A percentile compares a stretch with the other conserved stretches of the same genome.
Evolutionary conservation across 1,284 basidiomycete species (phyloP).

Genomic region (Malassezia globosa): DNA sequence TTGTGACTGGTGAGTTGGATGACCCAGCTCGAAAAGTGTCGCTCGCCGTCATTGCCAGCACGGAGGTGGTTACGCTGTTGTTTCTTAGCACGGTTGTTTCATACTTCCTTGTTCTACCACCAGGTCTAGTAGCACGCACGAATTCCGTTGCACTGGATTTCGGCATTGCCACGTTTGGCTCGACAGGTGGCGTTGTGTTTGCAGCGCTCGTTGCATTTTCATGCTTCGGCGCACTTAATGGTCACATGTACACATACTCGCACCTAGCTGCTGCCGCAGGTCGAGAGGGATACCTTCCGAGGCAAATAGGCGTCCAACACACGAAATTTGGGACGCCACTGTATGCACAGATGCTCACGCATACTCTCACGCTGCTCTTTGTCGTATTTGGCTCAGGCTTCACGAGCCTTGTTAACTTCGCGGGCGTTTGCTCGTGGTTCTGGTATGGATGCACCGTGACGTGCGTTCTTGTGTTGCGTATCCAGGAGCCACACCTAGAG

Average conservation of each 20-base stretch:
- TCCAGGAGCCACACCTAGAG: slow-evolving; percentile 80
- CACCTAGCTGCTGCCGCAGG: slow-evolving; percentile 79
- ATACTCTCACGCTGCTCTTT: slow-evolving; percentile 52
- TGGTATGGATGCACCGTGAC: slow-evolving; percentile 51
- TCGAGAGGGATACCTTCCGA: slow-evolving; percentile 65
- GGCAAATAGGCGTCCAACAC: slow-evolving; percentile 22
- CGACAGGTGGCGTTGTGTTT: slow-evolving; percentile 72
- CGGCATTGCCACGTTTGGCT: slow-evolving; percentile 72
- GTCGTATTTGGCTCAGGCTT: slow-evolving; percentile 48
- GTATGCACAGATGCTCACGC: slow-evolving; percentile 25
- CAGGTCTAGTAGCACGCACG: slow-evolving; percentile 52
- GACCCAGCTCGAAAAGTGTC: slow-evolving; percentile 66
- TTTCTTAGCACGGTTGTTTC: slow-evolving; percentile 75
- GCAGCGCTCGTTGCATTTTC: slow-evolving; percentile 81
- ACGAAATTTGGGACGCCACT: slow-evolving; percentile 26
- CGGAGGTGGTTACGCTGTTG: slow-evolving; percentile 65
- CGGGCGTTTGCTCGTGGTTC: slow-evolving; percentile 52
- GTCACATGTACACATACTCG: slow-evolving; percentile 49
- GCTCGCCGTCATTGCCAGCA: slow-evolving; percentile 73
- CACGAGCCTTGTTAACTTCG: slow-evolving; percentile 47
- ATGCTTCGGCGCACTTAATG: slow-evolving; percentile 51
- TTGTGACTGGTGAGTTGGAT: slow-evolving; percentile 77
- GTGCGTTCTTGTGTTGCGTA: slow-evolving; percentile 71
- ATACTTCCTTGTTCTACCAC: slow-evolving; percentile 83
- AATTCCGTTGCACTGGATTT: slow-evolving; percentile 90